These are phyloP conservation scores for Rhodotorula sphaerocarpa DNA, from an alignment of 768 basidiomycete genomes.

Conservation along the genomic window DNA sequence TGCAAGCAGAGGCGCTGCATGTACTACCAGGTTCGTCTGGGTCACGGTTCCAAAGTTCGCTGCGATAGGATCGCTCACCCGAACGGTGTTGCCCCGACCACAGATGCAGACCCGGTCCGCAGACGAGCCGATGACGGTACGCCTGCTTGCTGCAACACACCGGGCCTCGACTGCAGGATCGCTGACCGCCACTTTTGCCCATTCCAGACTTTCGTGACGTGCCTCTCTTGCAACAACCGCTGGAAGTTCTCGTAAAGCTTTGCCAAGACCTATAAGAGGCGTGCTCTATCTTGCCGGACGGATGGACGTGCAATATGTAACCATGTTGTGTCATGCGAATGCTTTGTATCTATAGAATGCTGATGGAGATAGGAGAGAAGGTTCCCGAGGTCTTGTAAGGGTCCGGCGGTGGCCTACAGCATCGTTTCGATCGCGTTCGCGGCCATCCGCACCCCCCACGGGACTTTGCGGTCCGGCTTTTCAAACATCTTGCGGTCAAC, in stretches of 20 bases:
- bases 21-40: slow-evolving; percentile 16
- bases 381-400: neutral
- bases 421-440: slow-evolving; percentile 29
- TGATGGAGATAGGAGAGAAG: no score
- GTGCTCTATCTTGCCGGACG: no score
- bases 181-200: neutral
- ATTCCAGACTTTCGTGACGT: slow-evolving; percentile 75
- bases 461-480: slow-evolving; percentile 33
- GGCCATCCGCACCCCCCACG: slow-evolving; percentile 30
- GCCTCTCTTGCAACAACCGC: slow-evolving; percentile 45
- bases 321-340: no score
- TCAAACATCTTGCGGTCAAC: slow-evolving; percentile 32
- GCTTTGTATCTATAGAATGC: no score
- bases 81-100: slow-evolving; percentile 2
- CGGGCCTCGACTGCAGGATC: neutral
- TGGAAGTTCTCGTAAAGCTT: slow-evolving; percentile 57
- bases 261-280: no score
- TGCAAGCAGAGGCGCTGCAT: slow-evolving; percentile 67
- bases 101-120: slow-evolving; percentile 96
- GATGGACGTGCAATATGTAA: no score
- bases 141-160: no score
- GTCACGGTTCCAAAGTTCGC: neutral
- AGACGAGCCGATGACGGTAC: slow-evolving; percentile 95
- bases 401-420: slow-evolving; percentile 7
- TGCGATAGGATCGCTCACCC: no score